A percentile compares a stretch with the other conserved stretches of the same genome.
Conservation (phyloP, 208 protist species). For the Trypanosoma mega region DNA sequence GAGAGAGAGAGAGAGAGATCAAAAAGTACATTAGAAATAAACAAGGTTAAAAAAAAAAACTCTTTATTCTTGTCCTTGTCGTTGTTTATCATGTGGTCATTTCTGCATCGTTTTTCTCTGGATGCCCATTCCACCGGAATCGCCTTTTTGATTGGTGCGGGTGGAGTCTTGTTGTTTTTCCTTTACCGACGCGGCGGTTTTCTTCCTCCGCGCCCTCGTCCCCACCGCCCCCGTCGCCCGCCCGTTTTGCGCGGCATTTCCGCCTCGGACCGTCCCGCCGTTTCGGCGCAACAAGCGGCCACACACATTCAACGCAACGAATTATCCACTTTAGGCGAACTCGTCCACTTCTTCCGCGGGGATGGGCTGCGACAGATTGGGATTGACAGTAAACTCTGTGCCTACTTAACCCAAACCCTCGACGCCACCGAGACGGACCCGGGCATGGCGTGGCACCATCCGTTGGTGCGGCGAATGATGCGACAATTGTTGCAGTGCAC, state of each 20-base stretch:
- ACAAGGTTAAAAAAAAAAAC: constrained; percentile 12
- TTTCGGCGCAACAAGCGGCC: constrained; percentile 41
- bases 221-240: neutral
- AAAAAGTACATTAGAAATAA: too few relatives aligned
- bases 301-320: constrained; percentile 32
- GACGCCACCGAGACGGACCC: neutral
- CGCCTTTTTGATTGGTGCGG: neutral
- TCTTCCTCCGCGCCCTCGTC: neutral
- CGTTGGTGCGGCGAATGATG: constrained; percentile 30
- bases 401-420: constrained; percentile 23
- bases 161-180: constrained; percentile 9
- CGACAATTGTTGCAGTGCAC: constrained; percentile 44
- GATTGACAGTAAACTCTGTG: constrained; percentile 28
- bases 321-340: constrained; percentile 39
- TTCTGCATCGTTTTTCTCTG: too few relatives aligned
- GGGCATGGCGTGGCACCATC: neutral
- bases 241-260: constrained; percentile 21
- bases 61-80: too few relatives aligned
- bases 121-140: neutral
- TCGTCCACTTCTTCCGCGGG: constrained; percentile 61
- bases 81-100: too few relatives aligned
- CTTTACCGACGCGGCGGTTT: neutral
- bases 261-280: constrained; percentile 28
- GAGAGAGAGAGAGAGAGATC: too few relatives aligned
- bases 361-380: constrained; percentile 11